These are phyloP conservation scores for Trichoderma lentiforme DNA, from an alignment of 2,329 filamentous ascomycete genomes.

Conservation along the genomic window DNA sequence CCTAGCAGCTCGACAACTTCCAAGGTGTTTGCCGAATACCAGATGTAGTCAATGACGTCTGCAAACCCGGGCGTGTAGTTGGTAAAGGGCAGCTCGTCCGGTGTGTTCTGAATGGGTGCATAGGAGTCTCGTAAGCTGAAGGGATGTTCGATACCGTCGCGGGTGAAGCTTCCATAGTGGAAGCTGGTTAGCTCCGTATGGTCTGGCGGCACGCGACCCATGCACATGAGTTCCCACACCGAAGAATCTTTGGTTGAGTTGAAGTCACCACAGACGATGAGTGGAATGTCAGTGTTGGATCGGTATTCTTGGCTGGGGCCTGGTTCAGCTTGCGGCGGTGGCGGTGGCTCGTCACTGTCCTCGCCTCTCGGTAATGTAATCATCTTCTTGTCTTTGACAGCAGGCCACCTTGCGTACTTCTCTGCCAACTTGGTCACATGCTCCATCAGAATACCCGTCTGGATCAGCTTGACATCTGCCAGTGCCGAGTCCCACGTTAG, in stretches of 20 bases:
- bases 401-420: constrained; percentile 73
- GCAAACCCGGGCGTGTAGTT: constrained; percentile 95
- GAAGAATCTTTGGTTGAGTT: constrained; percentile 86
- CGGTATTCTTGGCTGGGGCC: constrained; percentile 84
- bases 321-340: constrained; percentile 60
- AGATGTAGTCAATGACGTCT: constrained; percentile 94
- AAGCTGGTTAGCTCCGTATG: constrained; percentile 77
- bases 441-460: constrained; percentile 94
- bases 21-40: constrained; percentile 89
- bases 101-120: constrained; percentile 73
- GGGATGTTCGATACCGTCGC: constrained; percentile 87
- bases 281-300: constrained; percentile 80
- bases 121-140: constrained; percentile 94
- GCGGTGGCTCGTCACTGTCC: constrained; percentile 39
- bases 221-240: constrained; percentile 84
- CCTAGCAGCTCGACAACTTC: constrained; percentile 82
- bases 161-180: constrained; percentile 90
- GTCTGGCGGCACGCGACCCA: constrained; percentile 71
- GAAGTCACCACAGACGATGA: constrained; percentile 92
- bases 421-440: constrained; percentile 82
- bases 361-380: constrained; percentile 43
- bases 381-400: constrained; percentile 76
- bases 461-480: constrained; percentile 93
- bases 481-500: constrained; percentile 90
- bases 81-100: constrained; percentile 84